These are phyloP conservation scores for Fusarium virguliforme DNA, from an alignment of 2,329 filamentous ascomycete species.

Conservation along the genomic window DNA sequence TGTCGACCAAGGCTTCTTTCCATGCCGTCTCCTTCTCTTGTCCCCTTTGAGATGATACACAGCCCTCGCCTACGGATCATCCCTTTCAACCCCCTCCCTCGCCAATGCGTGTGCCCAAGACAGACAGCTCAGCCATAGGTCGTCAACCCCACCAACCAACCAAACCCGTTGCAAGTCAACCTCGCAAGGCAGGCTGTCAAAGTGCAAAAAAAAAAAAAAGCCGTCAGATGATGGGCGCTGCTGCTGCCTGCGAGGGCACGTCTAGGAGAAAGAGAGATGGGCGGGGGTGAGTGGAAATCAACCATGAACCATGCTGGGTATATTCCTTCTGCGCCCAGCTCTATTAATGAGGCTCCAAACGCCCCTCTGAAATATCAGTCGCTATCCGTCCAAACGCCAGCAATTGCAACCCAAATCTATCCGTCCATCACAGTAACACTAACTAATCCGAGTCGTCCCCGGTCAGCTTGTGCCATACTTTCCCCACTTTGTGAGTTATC, in stretches of 20 bases:
- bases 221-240: background rate
- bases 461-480: constrained; percentile 64
- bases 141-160: constrained; percentile 8
- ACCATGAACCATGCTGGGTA: constrained; percentile 16
- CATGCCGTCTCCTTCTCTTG: constrained; percentile 4
- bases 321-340: constrained; percentile 14
- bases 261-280: constrained; percentile 22
- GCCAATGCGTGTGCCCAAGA: constrained; percentile 10
- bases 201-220: background rate
- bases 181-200: constrained; percentile 15
- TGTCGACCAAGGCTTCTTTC: background rate
- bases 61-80: constrained; percentile 1
- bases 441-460: constrained; percentile 46
- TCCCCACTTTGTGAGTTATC: constrained; percentile 65
- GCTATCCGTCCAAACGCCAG: constrained; percentile 33
- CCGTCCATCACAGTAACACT: constrained; percentile 3
- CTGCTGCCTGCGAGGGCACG: constrained; percentile 13
- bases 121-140: constrained; percentile 3
- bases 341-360: constrained; percentile 22
- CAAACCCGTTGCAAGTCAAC: background rate
- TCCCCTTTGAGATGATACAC: background rate
- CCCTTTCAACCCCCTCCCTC: constrained; percentile 6
- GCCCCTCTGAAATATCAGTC: constrained; percentile 26
- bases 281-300: constrained; percentile 3
- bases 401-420: constrained; percentile 17